These are phyloP conservation scores for Eremomyces bilateralis DNA, from an alignment of 495 filamentous ascomycete species.

Conservation along the genomic window DNA sequence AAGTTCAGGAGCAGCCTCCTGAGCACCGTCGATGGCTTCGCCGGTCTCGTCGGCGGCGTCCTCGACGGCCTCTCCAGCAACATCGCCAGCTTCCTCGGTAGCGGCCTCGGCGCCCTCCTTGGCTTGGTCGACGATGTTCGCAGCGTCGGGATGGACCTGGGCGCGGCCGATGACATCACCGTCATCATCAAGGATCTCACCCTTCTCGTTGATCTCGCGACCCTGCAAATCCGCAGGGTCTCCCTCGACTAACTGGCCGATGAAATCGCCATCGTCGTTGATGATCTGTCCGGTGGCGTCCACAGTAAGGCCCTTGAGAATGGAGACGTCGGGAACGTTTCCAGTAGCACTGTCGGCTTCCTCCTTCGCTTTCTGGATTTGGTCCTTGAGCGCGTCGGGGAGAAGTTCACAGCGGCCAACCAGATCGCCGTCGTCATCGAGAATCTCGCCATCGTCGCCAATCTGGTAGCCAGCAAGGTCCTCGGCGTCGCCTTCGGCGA, in stretches of 20 bases:
- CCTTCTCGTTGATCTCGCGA: conserved; percentile 20
- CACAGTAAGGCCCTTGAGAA: conserved; percentile 18
- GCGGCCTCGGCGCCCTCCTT: conserved; percentile 14
- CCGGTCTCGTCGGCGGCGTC: conserved; percentile 14
- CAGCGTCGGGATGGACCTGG: conserved; percentile 19
- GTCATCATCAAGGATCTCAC: conserved; percentile 23
- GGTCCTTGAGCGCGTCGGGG: conserved; percentile 21
- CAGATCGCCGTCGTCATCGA: conserved; percentile 42
- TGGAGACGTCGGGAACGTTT: conserved; percentile 17
- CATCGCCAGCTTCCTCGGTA: conserved; percentile 14
- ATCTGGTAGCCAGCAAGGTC: conserved; percentile 36
- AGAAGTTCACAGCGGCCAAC: conserved; percentile 33
- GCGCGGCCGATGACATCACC: conserved; percentile 23
- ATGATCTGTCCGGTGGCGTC: conserved; percentile 19
- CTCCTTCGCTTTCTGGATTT: conserved; percentile 16
- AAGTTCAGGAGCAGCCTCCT: conserved; percentile 6
- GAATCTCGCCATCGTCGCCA: conserved; percentile 38
- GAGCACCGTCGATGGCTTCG: conserved; percentile 12
- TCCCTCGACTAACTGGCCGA: conserved; percentile 19
- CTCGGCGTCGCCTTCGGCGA: conserved; percentile 37
- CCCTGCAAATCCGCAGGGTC: conserved; percentile 19
- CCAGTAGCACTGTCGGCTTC: conserved; percentile 10
- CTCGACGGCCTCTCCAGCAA: conserved; percentile 12
- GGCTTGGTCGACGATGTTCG: conserved; percentile 19
- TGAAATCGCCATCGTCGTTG: conserved; percentile 22